These are phyloP conservation scores for Hypocrella siamensis DNA, from an alignment of 2,329 filamentous ascomycete genomes.

Conservation along the genomic window DNA sequence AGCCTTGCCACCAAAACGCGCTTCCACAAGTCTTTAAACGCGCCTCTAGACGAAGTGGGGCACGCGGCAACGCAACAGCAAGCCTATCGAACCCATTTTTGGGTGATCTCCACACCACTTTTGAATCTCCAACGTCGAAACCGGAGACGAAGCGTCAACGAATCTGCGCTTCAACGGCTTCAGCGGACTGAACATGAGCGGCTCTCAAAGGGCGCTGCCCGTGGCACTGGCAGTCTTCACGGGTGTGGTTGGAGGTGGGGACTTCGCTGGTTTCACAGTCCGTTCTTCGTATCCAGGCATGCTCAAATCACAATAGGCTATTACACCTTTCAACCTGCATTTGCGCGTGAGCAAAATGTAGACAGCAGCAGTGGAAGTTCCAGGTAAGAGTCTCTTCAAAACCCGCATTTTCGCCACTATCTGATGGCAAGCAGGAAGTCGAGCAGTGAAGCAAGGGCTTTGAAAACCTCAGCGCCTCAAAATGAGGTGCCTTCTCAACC, in stretches of 20 bases:
- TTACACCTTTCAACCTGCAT: constrained; percentile 21
- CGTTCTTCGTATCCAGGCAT: background rate
- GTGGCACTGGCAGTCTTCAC: constrained; percentile 19
- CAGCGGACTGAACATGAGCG: constrained; percentile 12
- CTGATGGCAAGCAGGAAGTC: too few species aligned
- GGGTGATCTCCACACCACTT: too few species aligned
- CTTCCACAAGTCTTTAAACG: too few species aligned
- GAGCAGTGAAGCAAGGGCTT: too few species aligned
- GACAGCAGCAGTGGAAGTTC: constrained; percentile 1
- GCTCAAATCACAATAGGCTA: constrained; percentile 11
- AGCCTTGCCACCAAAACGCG: too few species aligned
- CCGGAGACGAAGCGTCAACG: too few species aligned
- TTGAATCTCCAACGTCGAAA: too few species aligned
- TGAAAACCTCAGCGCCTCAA: background rate
- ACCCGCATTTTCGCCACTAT: too few species aligned
- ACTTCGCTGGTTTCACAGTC: background rate
- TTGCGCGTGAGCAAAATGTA: constrained; percentile 10
- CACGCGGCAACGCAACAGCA: too few species aligned
- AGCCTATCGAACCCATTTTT: too few species aligned
- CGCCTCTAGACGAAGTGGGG: too few species aligned
- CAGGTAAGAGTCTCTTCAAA: constrained; percentile 1
- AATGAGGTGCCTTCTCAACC: background rate
- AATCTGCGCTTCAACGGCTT: background rate
- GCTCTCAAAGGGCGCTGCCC: constrained; percentile 18
- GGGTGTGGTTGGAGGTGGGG: constrained; percentile 18